Evolutionary conservation across 345 rosid genomes (phyloP).

Genomic region (Sonneratia caseolaris): DNA sequence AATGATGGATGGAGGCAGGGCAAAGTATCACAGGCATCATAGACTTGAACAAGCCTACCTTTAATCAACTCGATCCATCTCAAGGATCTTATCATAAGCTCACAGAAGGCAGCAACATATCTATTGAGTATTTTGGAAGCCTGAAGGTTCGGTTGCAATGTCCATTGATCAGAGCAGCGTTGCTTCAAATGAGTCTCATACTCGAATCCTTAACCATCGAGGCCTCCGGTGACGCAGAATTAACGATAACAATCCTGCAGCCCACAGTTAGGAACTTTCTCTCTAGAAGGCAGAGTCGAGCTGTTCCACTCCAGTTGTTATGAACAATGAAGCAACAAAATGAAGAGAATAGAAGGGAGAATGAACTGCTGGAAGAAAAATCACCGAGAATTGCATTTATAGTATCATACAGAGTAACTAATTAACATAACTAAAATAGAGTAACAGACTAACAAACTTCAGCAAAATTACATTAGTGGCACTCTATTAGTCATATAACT

Average conservation of each 20-base stretch:
- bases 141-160: conserved; percentile 38
- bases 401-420: no score
- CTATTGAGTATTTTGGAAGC: conserved; percentile 31
- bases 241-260: conserved; percentile 23
- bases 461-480: no score
- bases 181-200: conserved; percentile 36
- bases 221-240: conserved; percentile 22
- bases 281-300: conserved; percentile 20
- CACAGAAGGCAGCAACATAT: conserved; percentile 36
- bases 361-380: no score
- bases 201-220: conserved; percentile 38
- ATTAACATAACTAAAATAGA: no score
- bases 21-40: conserved; percentile 28
- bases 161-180: conserved; percentile 35
- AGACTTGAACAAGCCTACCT: conserved; percentile 21
- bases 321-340: no score
- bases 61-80: conserved; percentile 23
- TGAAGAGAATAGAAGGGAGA: no score
- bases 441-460: no score
- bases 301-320: conserved; percentile 30
- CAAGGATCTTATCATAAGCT: conserved; percentile 35
- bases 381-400: no score
- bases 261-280: conserved; percentile 28
- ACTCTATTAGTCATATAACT: no score
- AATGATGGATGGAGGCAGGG: conserved; percentile 33